A percentile compares a stretch with the other conserved stretches of the same genome.
Conservation (phyloP, 2,329 filamentous ascomycete species). For the Aspergillus ibericus region DNA sequence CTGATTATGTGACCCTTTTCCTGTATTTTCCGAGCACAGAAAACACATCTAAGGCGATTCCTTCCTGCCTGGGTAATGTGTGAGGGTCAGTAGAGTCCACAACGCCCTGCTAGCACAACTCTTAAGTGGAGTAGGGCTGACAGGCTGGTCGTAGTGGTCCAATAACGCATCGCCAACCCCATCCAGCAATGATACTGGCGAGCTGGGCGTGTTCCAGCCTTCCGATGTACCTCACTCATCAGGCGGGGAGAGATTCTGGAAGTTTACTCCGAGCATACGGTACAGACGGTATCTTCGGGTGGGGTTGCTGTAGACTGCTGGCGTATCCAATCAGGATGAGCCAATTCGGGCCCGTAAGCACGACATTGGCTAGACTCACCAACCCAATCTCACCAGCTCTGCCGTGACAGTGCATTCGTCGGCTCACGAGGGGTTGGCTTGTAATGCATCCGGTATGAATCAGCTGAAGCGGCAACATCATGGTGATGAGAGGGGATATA, state of each 20-base stretch:
- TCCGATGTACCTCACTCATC: not conserved
- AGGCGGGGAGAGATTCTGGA: not conserved
- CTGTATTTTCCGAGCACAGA: too few relatives aligned
- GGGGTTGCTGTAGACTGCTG: not conserved
- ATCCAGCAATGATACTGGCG: not conserved
- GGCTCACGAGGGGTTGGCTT: not conserved
- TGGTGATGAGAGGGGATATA: too few relatives aligned
- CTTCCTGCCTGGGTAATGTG: too few relatives aligned
- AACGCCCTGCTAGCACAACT: not conserved
- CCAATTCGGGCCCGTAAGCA: not conserved
- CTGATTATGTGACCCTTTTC: too few relatives aligned
- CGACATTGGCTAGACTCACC: not conserved
- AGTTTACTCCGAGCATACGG: not conserved
- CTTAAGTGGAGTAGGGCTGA: not conserved
- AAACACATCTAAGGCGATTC: too few relatives aligned
- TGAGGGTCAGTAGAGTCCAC: not conserved
- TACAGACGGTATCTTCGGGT: not conserved
- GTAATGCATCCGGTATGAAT: too few relatives aligned
- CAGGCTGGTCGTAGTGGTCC: not conserved
- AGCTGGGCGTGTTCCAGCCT: not conserved
- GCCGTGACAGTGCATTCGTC: not conserved
- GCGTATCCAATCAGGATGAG: not conserved
- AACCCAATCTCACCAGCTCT: not conserved
- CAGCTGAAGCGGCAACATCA: too few relatives aligned
- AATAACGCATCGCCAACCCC: not conserved